These are phyloP conservation scores for Suillus spraguei DNA, from an alignment of 768 basidiomycete species.

Conservation along the genomic window DNA sequence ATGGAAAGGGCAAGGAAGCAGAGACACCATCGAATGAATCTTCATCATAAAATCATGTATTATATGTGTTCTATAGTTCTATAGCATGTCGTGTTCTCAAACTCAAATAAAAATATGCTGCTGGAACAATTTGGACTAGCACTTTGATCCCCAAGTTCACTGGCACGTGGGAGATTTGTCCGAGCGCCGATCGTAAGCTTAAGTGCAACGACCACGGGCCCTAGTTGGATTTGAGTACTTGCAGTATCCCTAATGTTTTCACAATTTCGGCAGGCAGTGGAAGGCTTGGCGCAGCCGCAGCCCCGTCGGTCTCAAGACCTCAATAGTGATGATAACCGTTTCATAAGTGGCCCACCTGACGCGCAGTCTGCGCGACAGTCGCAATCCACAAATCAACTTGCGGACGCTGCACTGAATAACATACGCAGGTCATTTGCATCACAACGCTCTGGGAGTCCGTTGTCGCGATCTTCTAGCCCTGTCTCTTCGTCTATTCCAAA, in stretches of 20 bases:
- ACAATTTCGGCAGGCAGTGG: conserved; percentile 73
- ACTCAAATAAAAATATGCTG: not conserved
- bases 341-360: conserved; percentile 43
- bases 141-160: not conserved
- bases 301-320: conserved; percentile 42
- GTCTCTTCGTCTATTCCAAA: conserved; percentile 23
- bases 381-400: conserved; percentile 37
- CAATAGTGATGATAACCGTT: conserved; percentile 24
- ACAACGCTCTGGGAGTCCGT: conserved; percentile 43
- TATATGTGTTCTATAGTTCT: not conserved
- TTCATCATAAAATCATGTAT: conserved; percentile 16
- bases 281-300: conserved; percentile 57
- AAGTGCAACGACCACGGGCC: not conserved
- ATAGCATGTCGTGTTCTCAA: not conserved
- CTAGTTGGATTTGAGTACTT: conserved; percentile 7
- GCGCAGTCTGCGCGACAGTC: conserved; percentile 26
- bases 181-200: not conserved
- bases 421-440: conserved; percentile 63
- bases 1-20: conserved; percentile 65
- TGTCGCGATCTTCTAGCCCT: conserved; percentile 28
- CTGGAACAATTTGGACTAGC: not conserved
- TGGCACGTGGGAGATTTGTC: conserved; percentile 13
- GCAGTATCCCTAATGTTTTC: conserved; percentile 60
- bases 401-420: conserved; percentile 32
- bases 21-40: conserved; percentile 27